Evolutionary conservation across 495 filamentous ascomycete genomes (phyloP), one percentile per base, ranked within the genome.

Genomic region (Penicillium paradoxum): DNA sequence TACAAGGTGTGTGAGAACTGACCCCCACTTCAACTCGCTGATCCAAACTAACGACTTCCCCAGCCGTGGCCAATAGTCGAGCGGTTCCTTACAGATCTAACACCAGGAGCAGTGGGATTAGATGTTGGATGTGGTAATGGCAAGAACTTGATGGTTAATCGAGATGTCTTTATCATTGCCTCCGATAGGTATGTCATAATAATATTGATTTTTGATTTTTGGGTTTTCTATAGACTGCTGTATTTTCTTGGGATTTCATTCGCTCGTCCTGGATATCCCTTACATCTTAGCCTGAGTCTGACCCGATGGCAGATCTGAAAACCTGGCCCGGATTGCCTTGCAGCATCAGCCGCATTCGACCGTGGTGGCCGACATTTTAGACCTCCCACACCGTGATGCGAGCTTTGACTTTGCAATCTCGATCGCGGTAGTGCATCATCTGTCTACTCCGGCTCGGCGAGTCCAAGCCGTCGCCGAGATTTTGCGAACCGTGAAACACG

Each of bases 61-160:
- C 32, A 87, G 84, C 90, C 93, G 53, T 98, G 93, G 93, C 93
- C 93, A 18, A 86, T 95, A 61, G 87, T 97, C 42, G 84, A 90
- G 59, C 69, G 71, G 37, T 98, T 97, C 67, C 80, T 98, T 36
- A 70, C 70, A 36, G 70, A 74, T n/a, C 74, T 87, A 27, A 66
- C 76, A 5, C 74, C 80, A 22, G 92, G 91, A 14, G 78, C 89
- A n/a, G 71, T 97, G 30, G 93, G 93, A 7, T 73, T 97, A 19
- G 93, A 98, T 69, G 79, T 97, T 53, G 78, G 78, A 41, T 97
- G 93, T 71, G 93, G 93, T 46, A 98, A 98, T 74, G 93, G 93
- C 56, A 98, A 98, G 74, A 95, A 97, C 64, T 72, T 97, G 41
- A 70, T 79, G 36, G 88, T 95, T 33, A 95, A 93, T 68, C 78